Evolutionary conservation across 2,329 filamentous ascomycete genomes (phyloP), one percentile per base, ranked within the genome.

Genomic region (Penicillium sp.): DNA sequence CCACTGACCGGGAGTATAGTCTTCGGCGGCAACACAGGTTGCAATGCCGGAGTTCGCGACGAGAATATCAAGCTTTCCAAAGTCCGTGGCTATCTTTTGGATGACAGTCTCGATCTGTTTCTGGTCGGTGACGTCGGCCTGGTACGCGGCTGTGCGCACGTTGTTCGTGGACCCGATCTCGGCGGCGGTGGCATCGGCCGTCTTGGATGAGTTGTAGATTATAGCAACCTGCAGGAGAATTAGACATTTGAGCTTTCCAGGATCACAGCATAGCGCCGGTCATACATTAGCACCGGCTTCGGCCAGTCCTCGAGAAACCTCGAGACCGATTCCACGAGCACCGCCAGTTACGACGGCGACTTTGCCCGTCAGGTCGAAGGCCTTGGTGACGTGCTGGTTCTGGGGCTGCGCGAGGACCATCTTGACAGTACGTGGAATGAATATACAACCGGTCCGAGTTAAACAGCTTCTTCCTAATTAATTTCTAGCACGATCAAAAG

Each of bases 31-130:
- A 48, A 70, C 59, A 5, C 66, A 64, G 2, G 63, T 57, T 30
- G 65, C 64, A 24, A 75, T 71, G 1, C 76, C 76, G 0, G 76
- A 74, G 59, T 78, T 79, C 16, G 71, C 76, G 28, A 79, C 69
- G 33, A 79, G 66, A 46, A 79, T 73, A 47, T 77, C 71, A 9
- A 79, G 67, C 28, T 68, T 67, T 13, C 74, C 75, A 58, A 77
- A 77, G 36, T 75, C 72, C 7, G 59, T 53, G 2, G 61, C 63
- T 13, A 76, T 67, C 25, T 68, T 53, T 4, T 70, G 54, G 3
- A 77, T 60, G 2, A 61, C 58, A 1, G 42, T 39, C 33, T 69
- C 60, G 9, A 76, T 71, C 7, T 66, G 60, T 4, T 54, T 43
- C 33, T 65, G 61, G 40, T 65, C 55, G 11, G 53, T 51, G 3